Base-by-base conservation (phyloP, 2,329 filamentous ascomycete species). In the Fusarium sp. region DNA sequence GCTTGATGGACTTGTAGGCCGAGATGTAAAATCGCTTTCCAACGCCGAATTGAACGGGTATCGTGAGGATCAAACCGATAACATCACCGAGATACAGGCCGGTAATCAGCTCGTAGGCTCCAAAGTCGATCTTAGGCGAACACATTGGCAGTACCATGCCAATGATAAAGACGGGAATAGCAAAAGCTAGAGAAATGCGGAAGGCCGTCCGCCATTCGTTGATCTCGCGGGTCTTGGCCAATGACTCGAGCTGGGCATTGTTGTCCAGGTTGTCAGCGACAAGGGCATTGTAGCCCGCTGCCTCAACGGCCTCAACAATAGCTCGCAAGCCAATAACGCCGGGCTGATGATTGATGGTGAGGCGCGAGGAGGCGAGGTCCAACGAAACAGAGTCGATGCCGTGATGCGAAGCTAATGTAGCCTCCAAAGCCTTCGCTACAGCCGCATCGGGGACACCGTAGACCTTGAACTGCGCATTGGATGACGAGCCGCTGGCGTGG, bases 181-280 rank as follows among this genome's bases (percentile, higher is more conserved):
- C 95, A 81, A 98, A 98, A 5, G 88, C 87, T 4, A 94, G 79
- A 0, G 95, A 98, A 9, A 93, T 88, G 72, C 89, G 88, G 83
- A 98, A 97, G 0, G 95, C 94, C 33, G 87, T 90, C 71, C 90
- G 91, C 97, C 97, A 99, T 83, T 98, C 95, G 73, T 93, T 94
- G 72, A 99, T 98, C 83, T 99, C 97, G 77, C 94, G 94, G 0
- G 97, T 98, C 85, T 99, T 99, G 10, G 97, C 94, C 3, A 99
- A 88, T 1, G 97, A 98, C 82, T 98, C 95, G 3, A 99, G 89
- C 81, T 99, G 97, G 1, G 97, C 96, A 80, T 97, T 97, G 82
- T 97, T 98, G 84, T 99, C 97, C 78, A 98, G 95, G 63, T 92
- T 93, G 75, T 98, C 96, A 1, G 95, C 92, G 13, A 98, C 90